Evolutionary conservation across 192 early-diverging fungal species (phyloP).

Genomic region (Rhizophagus clarus): DNA sequence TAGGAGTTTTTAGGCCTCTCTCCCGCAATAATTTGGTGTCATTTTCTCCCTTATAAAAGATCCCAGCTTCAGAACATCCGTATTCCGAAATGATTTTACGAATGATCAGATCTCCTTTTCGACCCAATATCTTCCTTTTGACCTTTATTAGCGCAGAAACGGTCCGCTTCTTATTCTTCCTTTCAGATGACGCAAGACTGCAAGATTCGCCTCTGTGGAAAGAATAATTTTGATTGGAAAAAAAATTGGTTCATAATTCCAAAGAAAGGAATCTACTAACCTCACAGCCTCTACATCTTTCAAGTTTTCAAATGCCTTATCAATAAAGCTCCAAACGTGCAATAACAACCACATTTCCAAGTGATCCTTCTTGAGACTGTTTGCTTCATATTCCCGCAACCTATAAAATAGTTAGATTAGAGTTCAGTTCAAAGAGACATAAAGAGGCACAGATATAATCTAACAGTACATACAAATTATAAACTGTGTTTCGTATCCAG

Average conservation of each 20-base stretch:
- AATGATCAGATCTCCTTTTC: too few relatives aligned
- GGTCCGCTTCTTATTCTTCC: too few relatives aligned
- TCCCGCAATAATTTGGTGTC: constrained; percentile 10
- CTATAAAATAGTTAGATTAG: constrained; percentile 24
- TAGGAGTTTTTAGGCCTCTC: constrained; percentile 13
- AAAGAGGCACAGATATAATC: constrained; percentile 13
- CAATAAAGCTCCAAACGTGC: constrained; percentile 27
- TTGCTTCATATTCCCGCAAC: constrained; percentile 30
- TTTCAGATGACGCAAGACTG: too few relatives aligned
- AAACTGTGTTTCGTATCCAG: constrained; percentile 33
- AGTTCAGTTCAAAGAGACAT: too few relatives aligned
- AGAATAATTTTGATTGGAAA: background rate
- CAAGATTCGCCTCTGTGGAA: background rate
- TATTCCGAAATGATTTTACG: too few relatives aligned
- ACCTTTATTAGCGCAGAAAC: too few relatives aligned
- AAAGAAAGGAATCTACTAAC: constrained; percentile 26
- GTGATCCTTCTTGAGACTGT: constrained; percentile 16
- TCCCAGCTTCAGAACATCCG: too few relatives aligned
- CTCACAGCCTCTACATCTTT: constrained; percentile 12
- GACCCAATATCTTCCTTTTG: too few relatives aligned
- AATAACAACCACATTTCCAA: constrained; percentile 25
- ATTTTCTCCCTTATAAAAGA: background rate
- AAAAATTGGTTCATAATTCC: constrained; percentile 26
- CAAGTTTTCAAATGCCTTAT: constrained; percentile 16
- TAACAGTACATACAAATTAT: constrained; percentile 35